Percentiles rank a stretch among this genome's conserved stretches.
Evolutionary conservation across 352 stramenopile genomes (phyloP).

Genomic region (Phytopythium chamaehyphon): DNA sequence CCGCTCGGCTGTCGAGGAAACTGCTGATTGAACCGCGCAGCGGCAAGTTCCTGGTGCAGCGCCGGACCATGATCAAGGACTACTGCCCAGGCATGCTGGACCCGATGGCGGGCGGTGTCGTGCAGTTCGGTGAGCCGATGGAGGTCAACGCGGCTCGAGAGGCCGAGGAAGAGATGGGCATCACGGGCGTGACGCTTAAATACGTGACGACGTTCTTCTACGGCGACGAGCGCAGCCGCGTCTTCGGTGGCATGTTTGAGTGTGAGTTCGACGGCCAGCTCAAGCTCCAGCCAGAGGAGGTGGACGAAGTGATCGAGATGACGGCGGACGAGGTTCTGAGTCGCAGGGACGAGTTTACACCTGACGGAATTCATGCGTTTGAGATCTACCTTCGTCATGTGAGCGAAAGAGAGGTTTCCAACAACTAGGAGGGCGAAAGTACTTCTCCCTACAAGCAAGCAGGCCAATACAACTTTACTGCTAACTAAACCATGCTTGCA

Average conservation of each 20-base stretch:
- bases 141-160: constrained; percentile 66
- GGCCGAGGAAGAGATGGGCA: constrained; percentile 82
- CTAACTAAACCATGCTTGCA: too few relatives aligned
- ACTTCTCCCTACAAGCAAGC: too few relatives aligned
- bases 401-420: too few relatives aligned
- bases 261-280: constrained; percentile 68
- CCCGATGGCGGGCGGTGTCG: constrained; percentile 77
- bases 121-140: constrained; percentile 72
- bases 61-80: constrained; percentile 85
- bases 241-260: constrained; percentile 79
- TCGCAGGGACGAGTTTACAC: constrained; percentile 63
- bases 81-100: constrained; percentile 85
- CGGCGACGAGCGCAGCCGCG: constrained; percentile 42
- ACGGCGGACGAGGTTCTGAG: constrained; percentile 62
- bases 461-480: too few relatives aligned
- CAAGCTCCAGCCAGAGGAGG: constrained; percentile 65
- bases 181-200: constrained; percentile 48
- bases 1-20: background rate
- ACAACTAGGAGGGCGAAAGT: too few relatives aligned
- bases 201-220: constrained; percentile 72
- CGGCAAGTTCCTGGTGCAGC: constrained; percentile 80
- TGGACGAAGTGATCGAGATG: constrained; percentile 78
- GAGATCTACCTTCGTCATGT: constrained; percentile 50
- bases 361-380: constrained; percentile 77
- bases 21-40: constrained; percentile 17